phyloP scores from a whole-genome alignment of 352 stramenopile species.

The Globisporangium sylvaticum region DNA sequence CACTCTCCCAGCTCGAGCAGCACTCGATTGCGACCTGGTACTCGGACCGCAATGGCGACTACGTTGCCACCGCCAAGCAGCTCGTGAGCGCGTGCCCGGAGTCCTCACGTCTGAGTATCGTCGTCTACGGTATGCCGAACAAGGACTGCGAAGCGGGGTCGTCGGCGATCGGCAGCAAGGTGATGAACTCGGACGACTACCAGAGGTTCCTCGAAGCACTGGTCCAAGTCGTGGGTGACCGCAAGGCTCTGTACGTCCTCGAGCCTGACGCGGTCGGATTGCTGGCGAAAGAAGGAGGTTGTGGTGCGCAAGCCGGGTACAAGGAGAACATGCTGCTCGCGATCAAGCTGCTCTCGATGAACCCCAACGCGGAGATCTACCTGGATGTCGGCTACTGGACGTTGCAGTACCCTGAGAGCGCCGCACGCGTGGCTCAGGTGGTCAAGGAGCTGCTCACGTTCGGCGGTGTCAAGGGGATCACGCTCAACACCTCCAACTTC shows the following conservation, averaged over 20 bases:
- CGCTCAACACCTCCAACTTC: slow-evolving; percentile 74
- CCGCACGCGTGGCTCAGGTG: slow-evolving; percentile 28
- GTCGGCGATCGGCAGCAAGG: slow-evolving; percentile 28
- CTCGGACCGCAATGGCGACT: slow-evolving; percentile 46
- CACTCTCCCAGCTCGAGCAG: slow-evolving; percentile 47
- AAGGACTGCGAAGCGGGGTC: slow-evolving; percentile 66
- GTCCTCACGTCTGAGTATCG: slow-evolving; percentile 44
- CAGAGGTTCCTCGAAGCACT: slow-evolving; percentile 40
- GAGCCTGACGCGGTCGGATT: slow-evolving; percentile 62
- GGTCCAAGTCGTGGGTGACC: slow-evolving; percentile 31
- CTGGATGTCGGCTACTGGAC: slow-evolving; percentile 63
- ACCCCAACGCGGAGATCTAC: slow-evolving; percentile 62
- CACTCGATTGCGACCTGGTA: slow-evolving; percentile 67
- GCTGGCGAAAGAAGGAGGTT: slow-evolving; percentile 24
- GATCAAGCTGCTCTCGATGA: slow-evolving; percentile 44
- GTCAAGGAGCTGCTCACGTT: slow-evolving; percentile 22
- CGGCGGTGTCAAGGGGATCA: slow-evolving; percentile 45
- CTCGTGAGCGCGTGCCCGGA: slow-evolving; percentile 33
- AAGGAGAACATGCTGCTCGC: slow-evolving; percentile 47
- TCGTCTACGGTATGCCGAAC: slow-evolving; percentile 70
- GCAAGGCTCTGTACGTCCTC: slow-evolving; percentile 62
- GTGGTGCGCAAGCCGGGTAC: slow-evolving; percentile 40
- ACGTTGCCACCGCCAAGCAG: slow-evolving; percentile 23
- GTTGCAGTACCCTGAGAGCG: slow-evolving; percentile 18
- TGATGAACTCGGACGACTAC: slow-evolving; percentile 42